These are phyloP conservation scores for Monosiga brevicollis DNA, from an alignment of 78 protist species.

Conservation along the genomic window DNA sequence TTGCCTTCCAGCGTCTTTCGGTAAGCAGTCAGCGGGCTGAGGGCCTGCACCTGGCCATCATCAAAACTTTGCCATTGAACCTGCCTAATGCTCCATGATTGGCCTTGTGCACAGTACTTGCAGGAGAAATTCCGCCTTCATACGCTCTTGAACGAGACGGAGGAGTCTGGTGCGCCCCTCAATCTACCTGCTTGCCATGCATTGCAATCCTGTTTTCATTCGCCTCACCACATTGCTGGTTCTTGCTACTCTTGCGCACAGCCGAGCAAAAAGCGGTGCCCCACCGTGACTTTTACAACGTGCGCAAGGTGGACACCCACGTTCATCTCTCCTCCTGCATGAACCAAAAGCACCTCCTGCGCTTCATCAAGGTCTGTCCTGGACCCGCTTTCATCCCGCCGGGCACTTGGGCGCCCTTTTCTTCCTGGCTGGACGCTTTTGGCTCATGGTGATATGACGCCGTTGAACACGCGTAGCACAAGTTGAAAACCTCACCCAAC, in stretches of 20 bases:
- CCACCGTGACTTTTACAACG: slow-evolving; percentile 91
- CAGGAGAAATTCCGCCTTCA: slow-evolving; percentile 24
- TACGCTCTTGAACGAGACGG: slow-evolving; percentile 28
- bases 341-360: slow-evolving; percentile 87
- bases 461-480: too few species aligned
- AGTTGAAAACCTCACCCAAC: slow-evolving; percentile 13
- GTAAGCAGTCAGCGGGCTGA: too few species aligned
- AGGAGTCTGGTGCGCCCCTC: slow-evolving; percentile 1
- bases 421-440: too few species aligned
- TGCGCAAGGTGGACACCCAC: slow-evolving; percentile 94
- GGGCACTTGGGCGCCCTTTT: too few species aligned
- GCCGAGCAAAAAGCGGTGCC: slow-evolving; percentile 29
- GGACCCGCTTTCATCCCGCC: too few species aligned
- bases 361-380: slow-evolving; percentile 91
- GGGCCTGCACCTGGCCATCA: too few species aligned
- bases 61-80: background rate
- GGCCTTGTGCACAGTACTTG: too few species aligned
- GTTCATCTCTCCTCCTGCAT: slow-evolving; percentile 87
- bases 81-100: background rate
- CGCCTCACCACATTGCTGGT: too few species aligned
- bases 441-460: too few species aligned
- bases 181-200: too few species aligned
- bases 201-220: too few species aligned
- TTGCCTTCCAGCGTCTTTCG: slow-evolving; percentile 12
- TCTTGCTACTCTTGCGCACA: too few species aligned